Conservation (phyloP, 2,329 filamentous ascomycete species). For the Pseudocercospora macadamiae region DNA sequence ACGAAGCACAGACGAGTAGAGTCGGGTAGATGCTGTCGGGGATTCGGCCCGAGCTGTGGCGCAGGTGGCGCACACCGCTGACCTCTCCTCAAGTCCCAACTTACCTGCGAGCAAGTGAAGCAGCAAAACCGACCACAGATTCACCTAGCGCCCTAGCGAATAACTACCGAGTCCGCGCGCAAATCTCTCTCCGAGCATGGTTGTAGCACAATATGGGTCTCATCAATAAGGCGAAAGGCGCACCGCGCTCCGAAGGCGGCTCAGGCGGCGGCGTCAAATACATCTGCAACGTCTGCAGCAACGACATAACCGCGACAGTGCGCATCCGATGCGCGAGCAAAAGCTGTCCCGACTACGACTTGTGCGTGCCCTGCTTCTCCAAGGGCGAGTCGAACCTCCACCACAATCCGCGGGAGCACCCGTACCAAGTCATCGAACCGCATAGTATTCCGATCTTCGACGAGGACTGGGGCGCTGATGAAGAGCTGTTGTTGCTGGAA, state of each 20-base stretch:
- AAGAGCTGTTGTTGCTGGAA: conserved; percentile 90
- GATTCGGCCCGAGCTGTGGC: no score
- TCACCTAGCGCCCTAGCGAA: no score
- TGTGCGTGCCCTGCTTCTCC: conserved; percentile 93
- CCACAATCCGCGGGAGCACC: conserved; percentile 83
- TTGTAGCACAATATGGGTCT: conserved; percentile 33
- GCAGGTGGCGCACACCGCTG: no score
- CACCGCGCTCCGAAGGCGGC: conserved; percentile 30
- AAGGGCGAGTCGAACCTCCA: conserved; percentile 78
- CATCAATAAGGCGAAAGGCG: conserved; percentile 40
- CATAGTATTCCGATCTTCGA: conserved; percentile 98
- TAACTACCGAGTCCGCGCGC: background rate
- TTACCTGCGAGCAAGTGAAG: no score
- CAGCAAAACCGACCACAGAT: no score
- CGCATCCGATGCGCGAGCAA: conserved; percentile 88
- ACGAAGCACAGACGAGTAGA: no score
- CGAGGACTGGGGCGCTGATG: conserved; percentile 93
- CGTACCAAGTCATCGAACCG: conserved; percentile 93
- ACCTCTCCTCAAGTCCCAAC: no score
- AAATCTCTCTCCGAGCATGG: background rate
- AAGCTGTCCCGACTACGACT: conserved; percentile 89
- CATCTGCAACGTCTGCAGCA: conserved; percentile 94
- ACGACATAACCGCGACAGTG: conserved; percentile 95
- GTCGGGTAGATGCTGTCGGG: no score
- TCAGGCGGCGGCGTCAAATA: conserved; percentile 68